Base-by-base conservation (phyloP, 306 rosid genomes). In the Castanospermum australe region DNA sequence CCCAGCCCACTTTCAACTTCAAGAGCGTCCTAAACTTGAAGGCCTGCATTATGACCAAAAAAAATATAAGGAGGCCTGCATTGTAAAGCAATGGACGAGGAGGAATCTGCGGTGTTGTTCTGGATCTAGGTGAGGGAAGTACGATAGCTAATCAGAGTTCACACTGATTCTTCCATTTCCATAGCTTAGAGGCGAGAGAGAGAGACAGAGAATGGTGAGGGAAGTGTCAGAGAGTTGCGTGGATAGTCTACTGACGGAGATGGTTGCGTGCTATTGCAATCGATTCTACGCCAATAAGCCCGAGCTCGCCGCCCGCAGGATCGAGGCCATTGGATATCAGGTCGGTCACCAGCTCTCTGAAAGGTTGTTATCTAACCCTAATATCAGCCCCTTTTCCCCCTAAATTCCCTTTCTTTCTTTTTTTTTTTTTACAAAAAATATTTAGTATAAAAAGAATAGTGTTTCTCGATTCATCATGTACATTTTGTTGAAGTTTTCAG, bases 261-360 rank as follows among this genome's bases (percentile, higher is more conserved):
- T 93, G 97, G 98, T 95, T 1, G 83, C 96, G 14, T 87, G 92
- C 12, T 93, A 95, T 59, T 91, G 91, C 88, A 87, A 86, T 78
- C 96, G 95, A 14, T 93, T 95, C 83, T 95, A 93, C 71, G 96
- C 97, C 84, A 87, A 81, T 67, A 95, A 91, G 79, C 97, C 96
- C 20, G 99, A 95, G 54, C 97, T 95, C 42, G 97, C 99, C 20
- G 98, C 99, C 39, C 97, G 98, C 61, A 84, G 94, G 62, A 95
- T 95, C 84, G 99, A 95, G 65, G 98, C 99, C 77, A 95, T 95
- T 50, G 99, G 98, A 55, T 95, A 90, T 84, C 97, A 95, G 88
- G 96, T 95, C 79, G 99, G 99, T 69, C 98, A 87, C 74, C 99
- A 95, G 88, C 99, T 95, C 79, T 95, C 98, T 66, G 99, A 95